Evolutionary conservation across 148 eudicot species (phyloP).

Genomic region (Rhododendron ferrugineum): DNA sequence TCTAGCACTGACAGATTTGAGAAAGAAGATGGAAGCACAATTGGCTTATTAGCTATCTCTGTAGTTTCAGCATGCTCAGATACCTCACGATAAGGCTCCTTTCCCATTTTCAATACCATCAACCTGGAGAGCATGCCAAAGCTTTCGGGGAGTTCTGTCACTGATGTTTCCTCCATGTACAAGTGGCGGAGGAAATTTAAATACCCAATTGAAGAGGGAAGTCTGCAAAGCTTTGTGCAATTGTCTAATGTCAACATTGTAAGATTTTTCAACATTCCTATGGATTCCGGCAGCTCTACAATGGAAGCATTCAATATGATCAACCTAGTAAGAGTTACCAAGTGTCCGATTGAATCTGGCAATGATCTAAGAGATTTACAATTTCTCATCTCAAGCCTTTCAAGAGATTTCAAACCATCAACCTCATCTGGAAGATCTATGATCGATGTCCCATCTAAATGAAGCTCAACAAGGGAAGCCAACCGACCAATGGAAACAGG

Average conservation of each 20-base stretch:
- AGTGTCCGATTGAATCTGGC: constrained; percentile 35
- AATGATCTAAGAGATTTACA: constrained; percentile 39
- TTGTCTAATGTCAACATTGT: constrained; percentile 25
- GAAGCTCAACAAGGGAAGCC: constrained; percentile 37
- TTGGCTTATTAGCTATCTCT: background rate
- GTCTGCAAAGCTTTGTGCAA: constrained; percentile 25
- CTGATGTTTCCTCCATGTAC: constrained; percentile 36
- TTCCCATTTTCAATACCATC: constrained; percentile 34
- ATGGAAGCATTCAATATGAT: constrained; percentile 32
- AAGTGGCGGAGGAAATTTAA: constrained; percentile 36
- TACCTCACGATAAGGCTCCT: constrained; percentile 15
- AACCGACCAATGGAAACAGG: constrained; percentile 38
- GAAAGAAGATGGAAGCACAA: constrained; percentile 44
- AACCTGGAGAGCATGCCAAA: constrained; percentile 48
- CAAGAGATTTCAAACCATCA: constrained; percentile 35
- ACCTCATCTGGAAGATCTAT: constrained; percentile 39
- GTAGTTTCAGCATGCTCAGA: constrained; percentile 8
- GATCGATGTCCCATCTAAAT: constrained; percentile 25
- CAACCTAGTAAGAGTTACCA: constrained; percentile 35
- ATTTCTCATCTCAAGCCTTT: constrained; percentile 34
- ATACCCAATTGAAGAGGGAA: constrained; percentile 41
- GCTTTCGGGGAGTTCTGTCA: constrained; percentile 42
- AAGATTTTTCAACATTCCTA: constrained; percentile 47
- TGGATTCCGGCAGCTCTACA: constrained; percentile 40
- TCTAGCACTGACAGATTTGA: constrained; percentile 30